Conservation (phyloP, 2,329 filamentous ascomycete genomes). For the Monosporascus sp. region DNA sequence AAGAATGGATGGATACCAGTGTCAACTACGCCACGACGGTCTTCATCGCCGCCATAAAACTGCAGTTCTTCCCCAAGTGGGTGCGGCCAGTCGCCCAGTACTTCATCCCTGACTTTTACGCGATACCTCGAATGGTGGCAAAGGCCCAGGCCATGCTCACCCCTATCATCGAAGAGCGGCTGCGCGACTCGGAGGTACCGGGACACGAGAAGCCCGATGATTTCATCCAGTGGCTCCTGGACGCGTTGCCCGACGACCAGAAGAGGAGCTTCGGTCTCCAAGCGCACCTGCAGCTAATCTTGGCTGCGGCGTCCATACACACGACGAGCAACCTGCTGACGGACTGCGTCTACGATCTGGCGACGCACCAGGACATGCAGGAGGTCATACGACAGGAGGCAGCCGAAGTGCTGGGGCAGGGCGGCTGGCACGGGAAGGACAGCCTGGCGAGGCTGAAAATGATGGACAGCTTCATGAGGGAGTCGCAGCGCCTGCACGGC, state of each 20-base stretch:
- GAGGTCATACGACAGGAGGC: conserved; percentile 49
- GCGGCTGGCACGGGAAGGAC: conserved; percentile 28
- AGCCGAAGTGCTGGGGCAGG: conserved; percentile 25
- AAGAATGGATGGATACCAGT: conserved; percentile 49
- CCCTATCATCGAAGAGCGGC: conserved; percentile 42
- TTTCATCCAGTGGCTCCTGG: conserved; percentile 43
- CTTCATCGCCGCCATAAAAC: conserved; percentile 42
- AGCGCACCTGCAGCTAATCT: conserved; percentile 34
- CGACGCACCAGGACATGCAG: conserved; percentile 44
- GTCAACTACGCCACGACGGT: conserved; percentile 47
- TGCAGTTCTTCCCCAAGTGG: conserved; percentile 49
- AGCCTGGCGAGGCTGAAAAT: conserved; percentile 35
- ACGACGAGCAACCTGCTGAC: conserved; percentile 43
- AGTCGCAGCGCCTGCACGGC: conserved; percentile 30
- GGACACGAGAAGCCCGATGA: conserved; percentile 39
- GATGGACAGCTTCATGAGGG: conserved; percentile 37
- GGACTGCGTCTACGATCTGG: conserved; percentile 49
- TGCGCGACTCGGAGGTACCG: conserved; percentile 35
- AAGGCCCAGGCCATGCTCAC: conserved; percentile 38
- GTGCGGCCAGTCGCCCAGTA: conserved; percentile 42
- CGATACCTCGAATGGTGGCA: conserved; percentile 39
- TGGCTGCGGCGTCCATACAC: conserved; percentile 48
- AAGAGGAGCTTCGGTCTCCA: conserved; percentile 34
- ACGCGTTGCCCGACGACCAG: conserved; percentile 31
- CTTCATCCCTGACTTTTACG: conserved; percentile 41